Evolutionary conservation across 164 flowering plant genomes (phyloP).

Genomic region (Chimonanthus praecox): DNA sequence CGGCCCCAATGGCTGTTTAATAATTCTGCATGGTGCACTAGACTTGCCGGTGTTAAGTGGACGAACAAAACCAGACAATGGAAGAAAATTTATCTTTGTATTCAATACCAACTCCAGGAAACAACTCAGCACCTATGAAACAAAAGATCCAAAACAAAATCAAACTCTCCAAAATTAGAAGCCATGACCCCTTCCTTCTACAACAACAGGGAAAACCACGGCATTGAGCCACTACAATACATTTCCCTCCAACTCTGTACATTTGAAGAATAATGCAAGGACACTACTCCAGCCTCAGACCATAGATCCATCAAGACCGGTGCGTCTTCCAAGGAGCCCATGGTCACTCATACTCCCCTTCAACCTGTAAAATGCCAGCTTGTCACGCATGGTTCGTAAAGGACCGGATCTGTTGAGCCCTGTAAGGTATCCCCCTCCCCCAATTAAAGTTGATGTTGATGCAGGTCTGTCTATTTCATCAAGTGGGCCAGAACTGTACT

Average conservation of each 20-base stretch:
- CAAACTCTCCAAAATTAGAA: conserved; percentile 25
- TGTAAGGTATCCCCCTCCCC: conserved; percentile 33
- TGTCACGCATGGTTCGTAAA: conserved; percentile 53
- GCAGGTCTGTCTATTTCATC: conserved; percentile 50
- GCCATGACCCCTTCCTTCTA: conserved; percentile 13
- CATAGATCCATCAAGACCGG: conserved; percentile 33
- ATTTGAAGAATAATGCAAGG: conserved; percentile 22
- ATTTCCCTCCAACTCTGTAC: conserved; percentile 41
- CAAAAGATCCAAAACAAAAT: not conserved
- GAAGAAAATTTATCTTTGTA: not conserved
- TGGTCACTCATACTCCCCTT: conserved; percentile 85
- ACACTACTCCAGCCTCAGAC: conserved; percentile 22
- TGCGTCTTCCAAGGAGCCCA: conserved; percentile 35
- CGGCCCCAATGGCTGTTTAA: not conserved
- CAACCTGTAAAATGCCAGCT: conserved; percentile 47
- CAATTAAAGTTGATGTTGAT: conserved; percentile 46
- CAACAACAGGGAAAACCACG: conserved; percentile 12
- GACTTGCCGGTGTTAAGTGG: not conserved
- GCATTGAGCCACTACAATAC: conserved; percentile 12
- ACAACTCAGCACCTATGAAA: not conserved
- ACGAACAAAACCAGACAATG: conserved; percentile 3
- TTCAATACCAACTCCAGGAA: not conserved
- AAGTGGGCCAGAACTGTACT: conserved; percentile 76
- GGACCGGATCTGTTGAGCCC: conserved; percentile 81
- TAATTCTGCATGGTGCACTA: not conserved